Percentiles rank a stretch among this genome's conserved stretches.
These are phyloP conservation scores for Zoysia japonica DNA, from an alignment of 176 grass and related monocot genomes.

Conservation along the genomic window DNA sequence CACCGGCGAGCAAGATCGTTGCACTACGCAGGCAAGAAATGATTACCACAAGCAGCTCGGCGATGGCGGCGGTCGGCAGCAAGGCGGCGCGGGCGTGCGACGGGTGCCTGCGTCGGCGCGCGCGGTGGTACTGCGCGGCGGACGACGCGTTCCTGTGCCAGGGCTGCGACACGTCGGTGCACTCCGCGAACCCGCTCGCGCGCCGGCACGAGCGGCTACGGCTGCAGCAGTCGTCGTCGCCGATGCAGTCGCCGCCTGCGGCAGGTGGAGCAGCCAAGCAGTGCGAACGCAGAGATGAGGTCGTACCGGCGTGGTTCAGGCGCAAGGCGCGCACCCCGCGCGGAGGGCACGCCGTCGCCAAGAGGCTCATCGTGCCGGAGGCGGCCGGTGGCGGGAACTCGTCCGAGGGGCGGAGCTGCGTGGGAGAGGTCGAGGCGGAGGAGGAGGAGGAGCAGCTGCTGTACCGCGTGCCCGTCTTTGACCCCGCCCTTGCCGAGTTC, in stretches of 20 bases:
- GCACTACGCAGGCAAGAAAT: neutral
- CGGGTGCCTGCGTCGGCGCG: conserved; percentile 70
- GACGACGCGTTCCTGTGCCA: conserved; percentile 97
- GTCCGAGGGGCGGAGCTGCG: conserved; percentile 36
- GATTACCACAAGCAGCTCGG: conserved; percentile 49
- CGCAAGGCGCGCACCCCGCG: conserved; percentile 86
- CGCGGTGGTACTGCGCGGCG: conserved; percentile 85
- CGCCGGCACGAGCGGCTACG: conserved; percentile 72
- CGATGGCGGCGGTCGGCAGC: conserved; percentile 48
- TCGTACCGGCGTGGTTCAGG: conserved; percentile 68
- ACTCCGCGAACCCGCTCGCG: conserved; percentile 79
- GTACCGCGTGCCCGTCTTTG: conserved; percentile 70
- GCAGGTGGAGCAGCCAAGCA: neutral
- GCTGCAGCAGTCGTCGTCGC: conserved; percentile 38
- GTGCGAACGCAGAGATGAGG: conserved; percentile 26
- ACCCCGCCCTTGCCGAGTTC: conserved; percentile 67
- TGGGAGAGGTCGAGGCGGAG: conserved; percentile 33
- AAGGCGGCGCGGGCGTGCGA: conserved; percentile 84
- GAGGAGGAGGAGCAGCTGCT: conserved; percentile 63
- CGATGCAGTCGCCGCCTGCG: neutral
- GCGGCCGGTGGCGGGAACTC: conserved; percentile 23
- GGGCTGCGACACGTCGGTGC: conserved; percentile 78
- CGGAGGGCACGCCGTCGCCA: conserved; percentile 29
- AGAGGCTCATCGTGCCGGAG: conserved; percentile 51
- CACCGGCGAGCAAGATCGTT: conserved; percentile 21